Evolutionary conservation across 768 basidiomycete species (phyloP).

Genomic region (Boletus rex-veris): DNA sequence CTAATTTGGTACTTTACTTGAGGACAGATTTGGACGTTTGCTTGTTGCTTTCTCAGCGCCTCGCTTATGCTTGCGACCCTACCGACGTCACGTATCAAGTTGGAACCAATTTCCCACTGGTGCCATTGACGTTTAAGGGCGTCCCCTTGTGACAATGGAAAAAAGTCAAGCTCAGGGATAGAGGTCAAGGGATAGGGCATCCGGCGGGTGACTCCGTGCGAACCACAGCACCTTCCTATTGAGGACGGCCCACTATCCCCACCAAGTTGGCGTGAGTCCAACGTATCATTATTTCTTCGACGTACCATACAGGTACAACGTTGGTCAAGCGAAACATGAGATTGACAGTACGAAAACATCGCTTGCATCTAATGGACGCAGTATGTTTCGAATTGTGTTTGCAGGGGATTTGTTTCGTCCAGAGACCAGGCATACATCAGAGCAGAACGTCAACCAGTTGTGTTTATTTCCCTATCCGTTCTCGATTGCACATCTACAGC

Average conservation of each 20-base stretch:
- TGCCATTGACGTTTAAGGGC: conserved; percentile 9
- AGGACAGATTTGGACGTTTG: conserved; percentile 26
- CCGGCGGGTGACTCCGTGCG: too few species aligned
- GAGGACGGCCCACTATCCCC: neutral
- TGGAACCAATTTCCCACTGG: neutral
- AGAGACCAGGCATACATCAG: too few species aligned
- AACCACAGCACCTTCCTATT: conserved; percentile 2
- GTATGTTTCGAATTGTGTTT: too few species aligned
- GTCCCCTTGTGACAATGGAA: conserved; percentile 20
- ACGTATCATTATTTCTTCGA: neutral
- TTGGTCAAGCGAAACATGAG: too few species aligned
- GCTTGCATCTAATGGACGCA: too few species aligned
- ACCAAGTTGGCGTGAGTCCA: too few species aligned
- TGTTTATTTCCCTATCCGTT: neutral
- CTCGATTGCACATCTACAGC: too few species aligned
- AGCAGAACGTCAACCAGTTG: too few species aligned
- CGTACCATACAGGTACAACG: too few species aligned
- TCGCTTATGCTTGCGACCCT: neutral
- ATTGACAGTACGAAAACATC: too few species aligned
- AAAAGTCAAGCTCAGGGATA: neutral
- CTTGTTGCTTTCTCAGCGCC: conserved; percentile 20
- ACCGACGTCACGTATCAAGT: neutral
- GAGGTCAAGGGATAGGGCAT: neutral
- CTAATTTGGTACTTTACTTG: conserved; percentile 21
- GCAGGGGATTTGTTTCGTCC: too few species aligned